Percentiles rank a stretch among this genome's conserved stretches.
Conservation (phyloP, 2,329 filamentous ascomycete species). For the Diaporthe nobilis region DNA sequence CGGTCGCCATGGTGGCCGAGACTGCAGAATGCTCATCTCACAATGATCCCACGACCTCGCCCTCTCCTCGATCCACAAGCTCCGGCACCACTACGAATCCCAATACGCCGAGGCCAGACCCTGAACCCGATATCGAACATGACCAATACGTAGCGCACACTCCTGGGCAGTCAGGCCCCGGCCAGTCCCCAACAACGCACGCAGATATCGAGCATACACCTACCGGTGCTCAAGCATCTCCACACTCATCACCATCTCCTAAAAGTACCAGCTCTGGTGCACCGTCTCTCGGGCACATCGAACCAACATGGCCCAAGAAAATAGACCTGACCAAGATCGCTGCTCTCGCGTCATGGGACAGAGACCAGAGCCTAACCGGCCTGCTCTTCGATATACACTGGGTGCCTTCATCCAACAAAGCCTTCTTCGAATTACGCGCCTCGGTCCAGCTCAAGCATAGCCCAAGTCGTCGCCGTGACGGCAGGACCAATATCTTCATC, state of each 20-base stretch:
- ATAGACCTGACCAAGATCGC: conserved; percentile 30
- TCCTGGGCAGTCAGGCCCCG: not conserved
- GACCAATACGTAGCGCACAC: not conserved
- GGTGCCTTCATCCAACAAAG: conserved; percentile 29
- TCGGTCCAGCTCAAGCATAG: conserved; percentile 7
- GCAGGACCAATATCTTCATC: conserved; percentile 31
- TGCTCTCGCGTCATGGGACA: conserved; percentile 27
- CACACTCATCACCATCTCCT: not conserved
- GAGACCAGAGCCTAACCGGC: not conserved
- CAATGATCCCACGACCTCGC: not conserved
- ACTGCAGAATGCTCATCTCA: not conserved
- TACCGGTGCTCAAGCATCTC: not conserved
- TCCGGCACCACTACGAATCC: conserved; percentile 37
- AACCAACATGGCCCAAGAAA: conserved; percentile 33
- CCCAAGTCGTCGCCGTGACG: conserved; percentile 9
- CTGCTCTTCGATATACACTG: conserved; percentile 37
- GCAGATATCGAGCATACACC: no score
- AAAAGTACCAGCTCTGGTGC: conserved; percentile 2
- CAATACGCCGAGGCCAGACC: conserved; percentile 19
- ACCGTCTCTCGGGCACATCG: conserved; percentile 14
- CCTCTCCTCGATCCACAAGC: not conserved
- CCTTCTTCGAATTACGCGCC: conserved; percentile 31
- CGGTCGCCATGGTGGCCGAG: conserved; percentile 6
- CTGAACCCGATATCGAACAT: not conserved
- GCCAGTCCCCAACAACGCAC: not conserved